These are phyloP conservation scores for Chaetomium globosum DNA, from an alignment of 2,329 filamentous ascomycete species.

Conservation along the genomic window DNA sequence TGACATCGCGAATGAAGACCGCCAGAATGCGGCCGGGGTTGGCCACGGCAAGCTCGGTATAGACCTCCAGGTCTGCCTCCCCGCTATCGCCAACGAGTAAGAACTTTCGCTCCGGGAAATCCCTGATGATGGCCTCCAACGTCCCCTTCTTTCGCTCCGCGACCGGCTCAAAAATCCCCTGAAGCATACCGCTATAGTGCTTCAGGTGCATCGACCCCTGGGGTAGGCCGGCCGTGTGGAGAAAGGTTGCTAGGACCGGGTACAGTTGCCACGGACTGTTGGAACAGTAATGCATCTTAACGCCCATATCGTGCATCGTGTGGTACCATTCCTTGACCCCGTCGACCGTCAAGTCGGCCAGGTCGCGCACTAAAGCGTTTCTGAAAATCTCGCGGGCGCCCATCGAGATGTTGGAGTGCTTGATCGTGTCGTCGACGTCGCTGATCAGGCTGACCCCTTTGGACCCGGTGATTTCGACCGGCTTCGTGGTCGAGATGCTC, in stretches of 20 bases:
- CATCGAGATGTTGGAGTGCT: slow-evolving; percentile 84
- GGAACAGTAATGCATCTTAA: slow-evolving; percentile 95
- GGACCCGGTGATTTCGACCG: slow-evolving; percentile 75
- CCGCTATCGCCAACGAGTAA: slow-evolving; percentile 93
- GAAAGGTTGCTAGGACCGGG: slow-evolving; percentile 83
- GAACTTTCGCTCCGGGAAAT: slow-evolving; percentile 89
- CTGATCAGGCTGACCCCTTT: slow-evolving; percentile 89
- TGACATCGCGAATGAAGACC: slow-evolving; percentile 94
- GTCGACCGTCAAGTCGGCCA: slow-evolving; percentile 77
- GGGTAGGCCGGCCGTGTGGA: slow-evolving; percentile 77
- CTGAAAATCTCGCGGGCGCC: slow-evolving; percentile 94
- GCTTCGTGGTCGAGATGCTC: slow-evolving; percentile 76
- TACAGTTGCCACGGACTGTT: slow-evolving; percentile 99
- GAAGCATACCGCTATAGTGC: slow-evolving; percentile 94
- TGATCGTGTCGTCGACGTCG: slow-evolving; percentile 97
- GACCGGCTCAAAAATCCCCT: slow-evolving; percentile 96
- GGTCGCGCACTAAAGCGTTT: slow-evolving; percentile 89
- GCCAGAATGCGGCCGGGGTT: slow-evolving; percentile 82
- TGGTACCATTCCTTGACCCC: slow-evolving; percentile 91
- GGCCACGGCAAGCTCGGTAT: slow-evolving; percentile 85
- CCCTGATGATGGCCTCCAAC: slow-evolving; percentile 78
- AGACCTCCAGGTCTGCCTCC: slow-evolving; percentile 94
- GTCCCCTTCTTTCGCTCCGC: slow-evolving; percentile 91
- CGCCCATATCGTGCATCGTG: slow-evolving; percentile 73
- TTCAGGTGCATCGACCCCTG: slow-evolving; percentile 92